Base-by-base conservation (phyloP, 768 basidiomycete genomes). In the Rhizopogon rudus region DNA sequence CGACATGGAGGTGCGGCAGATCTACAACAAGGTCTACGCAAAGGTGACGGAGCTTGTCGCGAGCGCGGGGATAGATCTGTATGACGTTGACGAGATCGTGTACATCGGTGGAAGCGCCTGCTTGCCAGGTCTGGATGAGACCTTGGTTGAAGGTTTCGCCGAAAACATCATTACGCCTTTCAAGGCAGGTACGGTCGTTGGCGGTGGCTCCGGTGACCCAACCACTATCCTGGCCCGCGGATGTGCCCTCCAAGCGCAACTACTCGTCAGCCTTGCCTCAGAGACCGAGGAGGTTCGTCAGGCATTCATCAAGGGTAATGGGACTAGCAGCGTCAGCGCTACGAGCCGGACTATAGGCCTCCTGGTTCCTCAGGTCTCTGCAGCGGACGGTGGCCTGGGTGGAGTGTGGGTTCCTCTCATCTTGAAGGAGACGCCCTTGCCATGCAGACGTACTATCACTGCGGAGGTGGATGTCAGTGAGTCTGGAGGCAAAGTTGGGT, bases 31-130 rank as follows among this genome's bases (percentile, higher is more conserved):
- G 55, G 80, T 90, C 48, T 75, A 77, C 13, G 61, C 66, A 31
- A 78, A 78, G 42, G 77, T 85, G 51, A 67, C 71, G 43, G 73
- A 77, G 28, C 76, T 91, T n/a, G 77, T 86, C 10, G 70, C 71
- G 17, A 63, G 67, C 3, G 80, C 79, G 0, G 73, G 73, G 25
- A 61, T 87, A 8, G 88, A 92, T 64, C 67, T 83, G 5, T 78
- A 84, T 63, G 78, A 86, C 51, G 75, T 92, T 39, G 87, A 90
- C 62, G 89, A 92, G 71, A 79, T 92, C 45, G 84, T 91, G 13
- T 90, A 91, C 62, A 80, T 88, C 29, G 90, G 91, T 1, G 89
- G 90, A 12, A 84, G 86, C 1, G 77, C 87, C 1, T 83, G 78
- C 61, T 74, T 93, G 3, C 88, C 89, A 0, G 91, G 91, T 0